Conservation (phyloP, 768 basidiomycete genomes). For the Naganishia vaughanmartiniae region DNA sequence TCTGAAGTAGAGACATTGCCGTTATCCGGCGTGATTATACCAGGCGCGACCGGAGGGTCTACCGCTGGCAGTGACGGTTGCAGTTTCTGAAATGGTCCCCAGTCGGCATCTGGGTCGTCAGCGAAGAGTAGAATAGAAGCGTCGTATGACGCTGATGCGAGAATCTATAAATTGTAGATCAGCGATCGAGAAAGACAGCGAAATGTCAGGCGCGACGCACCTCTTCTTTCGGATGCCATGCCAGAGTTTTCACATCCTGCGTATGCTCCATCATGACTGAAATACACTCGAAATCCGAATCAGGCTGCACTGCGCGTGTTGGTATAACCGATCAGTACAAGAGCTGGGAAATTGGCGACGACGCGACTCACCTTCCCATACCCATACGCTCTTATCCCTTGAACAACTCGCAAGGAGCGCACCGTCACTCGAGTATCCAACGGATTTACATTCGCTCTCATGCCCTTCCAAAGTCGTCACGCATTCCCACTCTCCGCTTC, state of each 20-base stretch:
- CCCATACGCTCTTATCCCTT: slow-evolving; percentile 96
- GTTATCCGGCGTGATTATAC: slow-evolving; percentile 27
- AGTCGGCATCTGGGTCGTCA: slow-evolving; percentile 91
- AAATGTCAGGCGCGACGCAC: slow-evolving; percentile 54
- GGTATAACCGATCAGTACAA: background rate
- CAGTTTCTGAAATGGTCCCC: slow-evolving; percentile 81
- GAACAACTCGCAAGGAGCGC: slow-evolving; percentile 88
- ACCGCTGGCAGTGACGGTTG: slow-evolving; percentile 40
- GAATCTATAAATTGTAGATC: slow-evolving; percentile 60
- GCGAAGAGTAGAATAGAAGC: slow-evolving; percentile 90
- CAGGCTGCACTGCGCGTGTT: slow-evolving; percentile 70
- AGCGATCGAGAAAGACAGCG: background rate
- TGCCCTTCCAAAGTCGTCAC: slow-evolving; percentile 84
- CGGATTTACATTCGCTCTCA: slow-evolving; percentile 90
- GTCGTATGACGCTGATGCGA: slow-evolving; percentile 95
- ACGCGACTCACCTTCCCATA: slow-evolving; percentile 85
- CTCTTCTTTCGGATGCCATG: slow-evolving; percentile 95
- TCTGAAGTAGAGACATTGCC: slow-evolving; percentile 12
- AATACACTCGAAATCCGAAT: slow-evolving; percentile 90
- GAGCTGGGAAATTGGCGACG: background rate
- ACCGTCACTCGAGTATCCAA: slow-evolving; percentile 74
- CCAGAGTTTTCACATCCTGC: slow-evolving; percentile 91
- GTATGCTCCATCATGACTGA: slow-evolving; percentile 93
- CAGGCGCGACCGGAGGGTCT: background rate
- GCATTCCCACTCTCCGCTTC: slow-evolving; percentile 80